Percentiles rank a stretch among this genome's conserved stretches.
Evolutionary conservation across 176 grass and related monocot genomes (phyloP).

Genomic region (Metroxylon sagu): DNA sequence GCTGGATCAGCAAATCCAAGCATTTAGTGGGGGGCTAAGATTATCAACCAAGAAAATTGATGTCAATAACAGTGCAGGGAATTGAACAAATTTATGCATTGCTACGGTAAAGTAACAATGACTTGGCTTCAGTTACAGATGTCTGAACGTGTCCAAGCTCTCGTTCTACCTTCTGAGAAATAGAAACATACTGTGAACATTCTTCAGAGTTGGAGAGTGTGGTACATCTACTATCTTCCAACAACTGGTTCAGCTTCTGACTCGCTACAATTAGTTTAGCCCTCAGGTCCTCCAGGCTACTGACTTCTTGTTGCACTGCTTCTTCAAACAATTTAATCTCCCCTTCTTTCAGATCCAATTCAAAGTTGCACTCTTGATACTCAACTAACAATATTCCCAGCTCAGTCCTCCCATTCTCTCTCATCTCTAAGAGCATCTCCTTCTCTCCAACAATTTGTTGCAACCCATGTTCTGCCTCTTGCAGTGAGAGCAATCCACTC

Average conservation of each 20-base stretch:
- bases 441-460: slow-evolving; percentile 31
- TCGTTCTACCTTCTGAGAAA: slow-evolving; percentile 37
- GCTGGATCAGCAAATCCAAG: too few species aligned
- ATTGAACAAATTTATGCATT: too few species aligned
- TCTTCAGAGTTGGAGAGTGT: slow-evolving; percentile 20
- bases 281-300: slow-evolving; percentile 42
- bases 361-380: slow-evolving; percentile 56
- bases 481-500: slow-evolving; percentile 23
- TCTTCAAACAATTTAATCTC: slow-evolving; percentile 47
- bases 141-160: slow-evolving; percentile 32
- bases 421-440: slow-evolving; percentile 27
- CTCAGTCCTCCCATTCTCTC: slow-evolving; percentile 27
- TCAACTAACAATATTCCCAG: slow-evolving; percentile 41
- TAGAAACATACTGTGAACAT: slow-evolving; percentile 17
- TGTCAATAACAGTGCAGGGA: too few species aligned
- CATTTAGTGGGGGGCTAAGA: too few species aligned
- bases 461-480: slow-evolving; percentile 41
- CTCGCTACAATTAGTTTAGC: slow-evolving; percentile 34
- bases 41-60: too few species aligned
- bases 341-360: slow-evolving; percentile 43
- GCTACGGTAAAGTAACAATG: too few species aligned
- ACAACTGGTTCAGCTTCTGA: slow-evolving; percentile 32
- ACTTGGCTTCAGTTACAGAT: slow-evolving; percentile 33
- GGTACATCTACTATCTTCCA: slow-evolving; percentile 28
- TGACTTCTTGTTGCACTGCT: slow-evolving; percentile 32